Conservation (phyloP, 306 rosid genomes). For the Cucurbita ficifolia region DNA sequence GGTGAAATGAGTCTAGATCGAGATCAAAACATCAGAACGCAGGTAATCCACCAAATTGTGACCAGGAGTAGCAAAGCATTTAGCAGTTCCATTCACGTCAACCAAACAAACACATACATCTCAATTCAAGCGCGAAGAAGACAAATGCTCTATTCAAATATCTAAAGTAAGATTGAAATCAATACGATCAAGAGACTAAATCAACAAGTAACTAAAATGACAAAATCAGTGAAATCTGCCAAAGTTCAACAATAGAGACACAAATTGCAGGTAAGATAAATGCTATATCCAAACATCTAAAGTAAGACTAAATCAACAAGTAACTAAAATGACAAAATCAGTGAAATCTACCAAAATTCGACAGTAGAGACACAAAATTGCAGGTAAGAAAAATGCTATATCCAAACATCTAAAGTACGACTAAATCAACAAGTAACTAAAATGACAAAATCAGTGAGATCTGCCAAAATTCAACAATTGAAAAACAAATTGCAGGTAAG, state of each 20-base stretch:
- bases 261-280: too few relatives aligned
- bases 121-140: neutral
- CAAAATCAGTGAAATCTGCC: too few relatives aligned
- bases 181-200: slow-evolving; percentile 21
- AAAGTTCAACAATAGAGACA: too few relatives aligned
- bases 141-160: slow-evolving; percentile 3
- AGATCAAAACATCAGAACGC: neutral
- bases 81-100: neutral
- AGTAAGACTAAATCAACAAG: too few relatives aligned
- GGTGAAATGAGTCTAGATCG: neutral
- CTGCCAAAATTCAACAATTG: slow-evolving; percentile 24
- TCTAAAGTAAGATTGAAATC: neutral
- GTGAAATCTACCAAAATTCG: too few relatives aligned
- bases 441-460: slow-evolving; percentile 31
- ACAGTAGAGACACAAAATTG: too few relatives aligned
- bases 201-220: neutral
- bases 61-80: neutral
- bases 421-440: neutral
- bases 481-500: slow-evolving; percentile 11
- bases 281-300: too few relatives aligned
- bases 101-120: slow-evolving; percentile 16
- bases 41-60: slow-evolving; percentile 4
- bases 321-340: too few relatives aligned
- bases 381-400: too few relatives aligned
- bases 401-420: too few relatives aligned